Percentiles rank a stretch among this genome's conserved stretches.
These are phyloP conservation scores for Immersiella caudata DNA, from an alignment of 495 filamentous ascomycete species.

Conservation along the genomic window DNA sequence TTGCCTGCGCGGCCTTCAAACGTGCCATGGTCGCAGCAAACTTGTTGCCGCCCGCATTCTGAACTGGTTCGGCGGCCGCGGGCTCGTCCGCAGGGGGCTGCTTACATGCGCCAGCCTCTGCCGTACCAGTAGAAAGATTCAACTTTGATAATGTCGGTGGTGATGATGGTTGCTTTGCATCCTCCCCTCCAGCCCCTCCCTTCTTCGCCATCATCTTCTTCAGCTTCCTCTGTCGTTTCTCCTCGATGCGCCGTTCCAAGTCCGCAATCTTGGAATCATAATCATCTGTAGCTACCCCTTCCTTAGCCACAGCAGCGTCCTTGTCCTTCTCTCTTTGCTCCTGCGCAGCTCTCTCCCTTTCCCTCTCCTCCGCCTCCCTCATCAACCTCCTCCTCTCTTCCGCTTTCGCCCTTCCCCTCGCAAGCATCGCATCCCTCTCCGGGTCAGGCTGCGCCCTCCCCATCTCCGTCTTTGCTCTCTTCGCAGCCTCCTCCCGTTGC, in stretches of 20 bases:
- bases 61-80: slow-evolving; percentile 8
- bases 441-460: slow-evolving; percentile 15
- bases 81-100: slow-evolving; percentile 10
- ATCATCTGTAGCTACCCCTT: slow-evolving; percentile 19
- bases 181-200: slow-evolving; percentile 1
- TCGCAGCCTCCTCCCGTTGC: slow-evolving; percentile 37
- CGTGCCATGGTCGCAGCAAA: slow-evolving; percentile 46
- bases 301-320: slow-evolving; percentile 17
- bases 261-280: slow-evolving; percentile 47
- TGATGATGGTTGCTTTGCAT: slow-evolving; percentile 7
- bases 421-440: slow-evolving; percentile 30
- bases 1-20: slow-evolving; percentile 45
- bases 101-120: slow-evolving; percentile 39
- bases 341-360: slow-evolving; percentile 30
- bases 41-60: slow-evolving; percentile 17
- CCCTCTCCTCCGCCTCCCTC: slow-evolving; percentile 47
- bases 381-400: slow-evolving; percentile 41
- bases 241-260: slow-evolving; percentile 41
- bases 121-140: slow-evolving; percentile 22
- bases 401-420: slow-evolving; percentile 31
- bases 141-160: slow-evolving; percentile 22
- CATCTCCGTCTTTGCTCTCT: slow-evolving; percentile 25
- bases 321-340: slow-evolving; percentile 21
- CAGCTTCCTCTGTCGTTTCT: slow-evolving; percentile 36
- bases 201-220: slow-evolving; percentile 40